phyloP scores from a whole-genome alignment of 1,284 basidiomycete species.

The Austroboletus novae-zelandiae region DNA sequence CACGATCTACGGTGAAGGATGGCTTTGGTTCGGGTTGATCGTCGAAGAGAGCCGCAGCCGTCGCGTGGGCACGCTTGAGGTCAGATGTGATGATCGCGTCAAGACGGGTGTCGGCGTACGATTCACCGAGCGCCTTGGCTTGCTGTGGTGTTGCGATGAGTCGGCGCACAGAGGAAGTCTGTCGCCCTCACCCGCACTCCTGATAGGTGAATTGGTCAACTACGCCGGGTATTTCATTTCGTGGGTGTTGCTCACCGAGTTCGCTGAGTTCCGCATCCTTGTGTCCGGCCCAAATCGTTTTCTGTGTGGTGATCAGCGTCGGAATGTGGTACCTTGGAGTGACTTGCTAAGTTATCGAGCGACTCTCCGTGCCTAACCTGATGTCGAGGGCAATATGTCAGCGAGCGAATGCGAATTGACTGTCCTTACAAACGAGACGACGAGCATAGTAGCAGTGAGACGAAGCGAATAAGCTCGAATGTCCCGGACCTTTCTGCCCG shows the following conservation, averaged over 20 bases:
- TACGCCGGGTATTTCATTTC: not conserved
- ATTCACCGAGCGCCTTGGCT: constrained; percentile 74
- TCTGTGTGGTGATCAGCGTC: constrained; percentile 32
- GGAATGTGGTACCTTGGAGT: not conserved
- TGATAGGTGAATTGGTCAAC: constrained; percentile 28
- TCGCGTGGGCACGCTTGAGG: constrained; percentile 73
- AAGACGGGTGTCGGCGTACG: constrained; percentile 57
- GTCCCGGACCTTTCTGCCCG: constrained; percentile 1
- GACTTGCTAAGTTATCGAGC: constrained; percentile 59
- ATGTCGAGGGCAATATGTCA: not conserved
- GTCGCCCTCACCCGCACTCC: constrained; percentile 59
- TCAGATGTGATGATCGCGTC: constrained; percentile 77
- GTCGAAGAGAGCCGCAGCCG: constrained; percentile 60
- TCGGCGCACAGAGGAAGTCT: not conserved
- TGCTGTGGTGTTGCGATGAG: constrained; percentile 49
- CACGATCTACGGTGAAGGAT: constrained; percentile 47
- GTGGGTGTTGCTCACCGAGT: constrained; percentile 57
- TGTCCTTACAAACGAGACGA: constrained; percentile 25
- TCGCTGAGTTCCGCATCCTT: constrained; percentile 79
- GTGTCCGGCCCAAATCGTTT: constrained; percentile 78
- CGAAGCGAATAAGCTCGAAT: constrained; percentile 1
- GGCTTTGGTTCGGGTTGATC: constrained; percentile 53
- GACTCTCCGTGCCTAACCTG: constrained; percentile 82
- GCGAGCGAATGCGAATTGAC: constrained; percentile 25
- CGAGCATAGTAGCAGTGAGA: constrained; percentile 12